A percentile compares a stretch with the other conserved stretches of the same genome.
Conservation (phyloP, 177 flowering plant genomes). For the Tripterygium wilfordii region DNA sequence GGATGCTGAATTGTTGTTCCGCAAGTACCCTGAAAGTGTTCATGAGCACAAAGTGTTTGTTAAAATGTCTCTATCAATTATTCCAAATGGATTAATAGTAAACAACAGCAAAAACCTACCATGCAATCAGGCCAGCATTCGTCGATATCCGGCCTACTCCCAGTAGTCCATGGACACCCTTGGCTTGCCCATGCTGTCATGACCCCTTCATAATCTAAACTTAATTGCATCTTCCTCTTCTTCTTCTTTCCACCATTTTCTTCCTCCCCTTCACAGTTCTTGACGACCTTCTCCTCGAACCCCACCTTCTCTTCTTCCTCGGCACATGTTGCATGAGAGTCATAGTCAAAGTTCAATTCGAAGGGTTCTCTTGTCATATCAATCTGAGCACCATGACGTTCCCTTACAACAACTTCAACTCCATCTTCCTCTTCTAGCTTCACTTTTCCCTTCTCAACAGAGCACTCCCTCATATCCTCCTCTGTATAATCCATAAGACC, state of each 20-base stretch:
- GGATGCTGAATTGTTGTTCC: slow-evolving; percentile 18
- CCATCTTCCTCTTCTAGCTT: slow-evolving; percentile 48
- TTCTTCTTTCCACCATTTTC: slow-evolving; percentile 9
- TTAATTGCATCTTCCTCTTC: slow-evolving; percentile 30
- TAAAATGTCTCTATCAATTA: too few relatives aligned
- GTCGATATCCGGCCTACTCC: slow-evolving; percentile 47
- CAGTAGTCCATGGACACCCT: slow-evolving; percentile 70
- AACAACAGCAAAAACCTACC: too few relatives aligned
- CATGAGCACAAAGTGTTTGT: too few relatives aligned
- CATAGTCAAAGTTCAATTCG: slow-evolving; percentile 53
- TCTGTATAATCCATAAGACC: slow-evolving; percentile 44
- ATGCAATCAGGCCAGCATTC: slow-evolving; percentile 54
- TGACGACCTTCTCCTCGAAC: slow-evolving; percentile 3
- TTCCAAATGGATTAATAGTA: too few relatives aligned
- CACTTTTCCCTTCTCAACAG: slow-evolving; percentile 21
- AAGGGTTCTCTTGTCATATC: slow-evolving; percentile 41
- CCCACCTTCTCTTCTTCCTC: too few relatives aligned
- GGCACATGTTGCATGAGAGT: slow-evolving; percentile 27
- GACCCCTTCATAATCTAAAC: slow-evolving; percentile 59
- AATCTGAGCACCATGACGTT: slow-evolving; percentile 17
- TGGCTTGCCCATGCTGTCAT: slow-evolving; percentile 60
- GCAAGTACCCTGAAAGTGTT: slow-evolving; percentile 27
- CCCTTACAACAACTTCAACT: slow-evolving; percentile 6
- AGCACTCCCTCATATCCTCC: slow-evolving; percentile 15
- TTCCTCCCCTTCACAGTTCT: slow-evolving; percentile 1